Percentiles rank a stretch among this genome's conserved stretches.
These are phyloP conservation scores for Mucor lusitanicus DNA, from an alignment of 371 early-diverging fungal genomes.

Conservation along the genomic window DNA sequence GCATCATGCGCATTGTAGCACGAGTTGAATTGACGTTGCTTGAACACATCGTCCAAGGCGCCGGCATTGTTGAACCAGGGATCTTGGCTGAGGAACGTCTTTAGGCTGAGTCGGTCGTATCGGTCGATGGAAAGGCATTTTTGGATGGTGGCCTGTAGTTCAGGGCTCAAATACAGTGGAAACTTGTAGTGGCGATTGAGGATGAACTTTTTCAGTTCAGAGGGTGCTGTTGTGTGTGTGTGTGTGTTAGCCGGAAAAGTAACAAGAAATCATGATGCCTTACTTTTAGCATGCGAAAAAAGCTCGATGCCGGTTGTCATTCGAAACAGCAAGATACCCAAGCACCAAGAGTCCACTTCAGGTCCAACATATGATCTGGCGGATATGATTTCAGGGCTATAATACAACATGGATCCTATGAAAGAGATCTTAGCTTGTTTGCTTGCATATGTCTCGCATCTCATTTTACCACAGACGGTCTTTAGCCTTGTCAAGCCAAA, in stretches of 20 bases:
- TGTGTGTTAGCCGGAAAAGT: neutral
- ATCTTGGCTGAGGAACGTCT: conserved; percentile 49
- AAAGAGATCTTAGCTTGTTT: neutral
- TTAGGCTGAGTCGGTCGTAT: conserved; percentile 46
- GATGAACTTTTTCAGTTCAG: conserved; percentile 70
- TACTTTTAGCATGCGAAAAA: conserved; percentile 67
- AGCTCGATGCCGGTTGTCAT: conserved; percentile 91
- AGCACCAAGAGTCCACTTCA: conserved; percentile 73
- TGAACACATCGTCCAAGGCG: conserved; percentile 29
- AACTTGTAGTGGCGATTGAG: conserved; percentile 57
- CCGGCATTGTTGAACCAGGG: conserved; percentile 53
- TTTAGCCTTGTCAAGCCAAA: conserved; percentile 68
- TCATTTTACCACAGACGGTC: conserved; percentile 72
- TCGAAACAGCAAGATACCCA: conserved; percentile 90
- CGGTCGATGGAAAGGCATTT: conserved; percentile 56
- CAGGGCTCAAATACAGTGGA: conserved; percentile 46
- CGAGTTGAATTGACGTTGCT: conserved; percentile 8
- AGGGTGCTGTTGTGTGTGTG: conserved; percentile 42
- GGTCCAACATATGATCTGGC: conserved; percentile 64
- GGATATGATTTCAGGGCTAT: conserved; percentile 69
- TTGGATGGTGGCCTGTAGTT: conserved; percentile 48
- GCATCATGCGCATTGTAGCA: conserved; percentile 19
- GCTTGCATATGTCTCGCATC: neutral
- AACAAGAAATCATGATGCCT: conserved; percentile 1
- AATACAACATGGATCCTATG: conserved; percentile 51